Evolutionary conservation across 352 stramenopile species (phyloP).

Genomic region (Pilasporangium apinafurcum): DNA sequence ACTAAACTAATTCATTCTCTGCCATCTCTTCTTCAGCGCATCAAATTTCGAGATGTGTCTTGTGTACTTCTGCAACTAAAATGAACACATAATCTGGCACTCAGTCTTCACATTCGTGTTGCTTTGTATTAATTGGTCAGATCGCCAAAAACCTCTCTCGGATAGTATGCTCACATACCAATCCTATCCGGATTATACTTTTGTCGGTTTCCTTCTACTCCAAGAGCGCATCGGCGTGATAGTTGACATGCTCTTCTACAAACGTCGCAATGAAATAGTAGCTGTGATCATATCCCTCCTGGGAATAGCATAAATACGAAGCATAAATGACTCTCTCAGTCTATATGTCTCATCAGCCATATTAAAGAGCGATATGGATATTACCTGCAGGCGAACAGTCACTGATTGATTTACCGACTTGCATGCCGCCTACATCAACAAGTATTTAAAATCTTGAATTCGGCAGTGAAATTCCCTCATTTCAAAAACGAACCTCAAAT

Average conservation of each 20-base stretch:
- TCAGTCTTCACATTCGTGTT: no score
- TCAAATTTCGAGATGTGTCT: no score
- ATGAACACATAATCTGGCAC: no score
- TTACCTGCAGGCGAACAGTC: constrained; percentile 68
- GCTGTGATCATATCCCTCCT: constrained; percentile 95
- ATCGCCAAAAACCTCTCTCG: no score
- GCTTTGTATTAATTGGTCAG: no score
- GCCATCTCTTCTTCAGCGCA: no score
- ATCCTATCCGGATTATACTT: no score
- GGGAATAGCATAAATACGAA: neutral
- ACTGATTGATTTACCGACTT: constrained; percentile 76
- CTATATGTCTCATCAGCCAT: neutral
- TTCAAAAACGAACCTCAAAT: constrained; percentile 43
- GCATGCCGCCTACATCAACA: constrained; percentile 52
- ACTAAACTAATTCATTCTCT: no score
- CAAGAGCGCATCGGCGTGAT: constrained; percentile 88
- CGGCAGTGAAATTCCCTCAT: no score
- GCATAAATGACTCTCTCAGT: neutral
- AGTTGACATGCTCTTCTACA: constrained; percentile 93
- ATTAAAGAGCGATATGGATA: neutral
- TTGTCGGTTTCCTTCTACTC: constrained; percentile 10
- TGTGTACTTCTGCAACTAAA: no score
- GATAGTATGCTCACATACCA: no score
- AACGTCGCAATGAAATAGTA: constrained; percentile 98
- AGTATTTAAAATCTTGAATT: no score